phyloP scores from a whole-genome alignment of 805 yeast genomes.

The Starmerella apis region DNA sequence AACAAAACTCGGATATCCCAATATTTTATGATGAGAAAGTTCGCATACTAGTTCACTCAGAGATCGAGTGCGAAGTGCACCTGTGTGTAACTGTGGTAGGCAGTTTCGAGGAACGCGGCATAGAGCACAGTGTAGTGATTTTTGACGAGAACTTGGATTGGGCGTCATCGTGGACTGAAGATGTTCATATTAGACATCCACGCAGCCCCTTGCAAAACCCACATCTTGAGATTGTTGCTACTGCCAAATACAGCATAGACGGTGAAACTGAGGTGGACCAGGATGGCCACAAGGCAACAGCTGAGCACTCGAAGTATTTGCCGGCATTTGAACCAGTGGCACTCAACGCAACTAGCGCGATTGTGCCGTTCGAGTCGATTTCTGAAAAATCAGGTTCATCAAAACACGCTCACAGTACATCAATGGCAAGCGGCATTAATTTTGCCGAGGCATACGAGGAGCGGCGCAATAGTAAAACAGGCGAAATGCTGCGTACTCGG shows the following conservation, averaged over 20 bases:
- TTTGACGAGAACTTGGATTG: conserved; percentile 15
- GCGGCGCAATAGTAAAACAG: conserved; percentile 6
- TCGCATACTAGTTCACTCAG: conserved; percentile 6
- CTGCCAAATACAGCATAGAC: conserved; percentile 10
- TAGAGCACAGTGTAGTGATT: conserved; percentile 17
- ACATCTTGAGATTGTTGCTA: conserved; percentile 18
- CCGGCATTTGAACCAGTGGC: conserved; percentile 14
- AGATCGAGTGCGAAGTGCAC: conserved; percentile 14
- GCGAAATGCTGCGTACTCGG: not conserved
- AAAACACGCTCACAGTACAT: conserved; percentile 8
- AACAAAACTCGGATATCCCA: not conserved
- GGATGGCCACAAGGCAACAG: not conserved
- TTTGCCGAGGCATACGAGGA: conserved; percentile 13
- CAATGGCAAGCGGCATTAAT: conserved; percentile 9
- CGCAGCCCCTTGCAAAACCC: conserved; percentile 22
- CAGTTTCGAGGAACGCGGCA: conserved; percentile 13
- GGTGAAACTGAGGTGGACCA: not conserved
- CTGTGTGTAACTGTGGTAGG: conserved; percentile 20
- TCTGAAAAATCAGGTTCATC: not conserved
- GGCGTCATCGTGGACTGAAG: conserved; percentile 5
- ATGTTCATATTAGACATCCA: conserved; percentile 21
- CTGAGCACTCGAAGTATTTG: conserved; percentile 3
- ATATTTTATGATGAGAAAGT: conserved; percentile 22
- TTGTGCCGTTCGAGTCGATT: not conserved
- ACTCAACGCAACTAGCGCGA: not conserved